phyloP scores from a whole-genome alignment of 1,284 basidiomycete genomes.

The Ustilago xerochloae region DNA sequence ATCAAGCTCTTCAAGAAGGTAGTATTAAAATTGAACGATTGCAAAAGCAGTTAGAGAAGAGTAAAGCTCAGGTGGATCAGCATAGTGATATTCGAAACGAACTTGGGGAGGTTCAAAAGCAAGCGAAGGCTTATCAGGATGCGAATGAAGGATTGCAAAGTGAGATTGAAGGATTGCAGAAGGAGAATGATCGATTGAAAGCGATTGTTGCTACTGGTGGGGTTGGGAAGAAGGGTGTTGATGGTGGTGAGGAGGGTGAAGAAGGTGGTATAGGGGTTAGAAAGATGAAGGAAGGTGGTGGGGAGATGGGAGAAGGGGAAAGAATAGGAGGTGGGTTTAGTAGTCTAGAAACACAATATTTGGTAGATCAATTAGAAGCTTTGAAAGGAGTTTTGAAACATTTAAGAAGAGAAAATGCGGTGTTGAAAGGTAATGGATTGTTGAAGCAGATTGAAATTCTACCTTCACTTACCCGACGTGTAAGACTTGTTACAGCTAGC shows the following conservation, averaged over 20 bases:
- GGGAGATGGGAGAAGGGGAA: conserved; percentile 22
- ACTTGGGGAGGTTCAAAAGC: conserved; percentile 81
- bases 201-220: conserved; percentile 67
- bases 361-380: conserved; percentile 79
- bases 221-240: not conserved
- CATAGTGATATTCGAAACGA: conserved; percentile 84
- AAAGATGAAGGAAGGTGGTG: conserved; percentile 4
- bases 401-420: conserved; percentile 89
- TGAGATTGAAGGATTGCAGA: conserved; percentile 85
- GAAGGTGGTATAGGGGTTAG: not conserved
- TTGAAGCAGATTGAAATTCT: conserved; percentile 82
- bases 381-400: conserved; percentile 87
- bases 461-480: conserved; percentile 62
- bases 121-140: conserved; percentile 88
- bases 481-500: no score
- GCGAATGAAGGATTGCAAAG: conserved; percentile 91
- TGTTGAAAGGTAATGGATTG: conserved; percentile 88
- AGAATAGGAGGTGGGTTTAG: no score
- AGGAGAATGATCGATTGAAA: conserved; percentile 86
- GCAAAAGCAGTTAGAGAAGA: conserved; percentile 88
- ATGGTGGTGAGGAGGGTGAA: conserved; percentile 1
- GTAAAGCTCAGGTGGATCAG: conserved; percentile 83
- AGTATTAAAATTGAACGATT: conserved; percentile 92
- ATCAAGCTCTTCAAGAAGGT: conserved; percentile 88
- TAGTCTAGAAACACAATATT: conserved; percentile 50